phyloP scores from a whole-genome alignment of 495 filamentous ascomycete genomes.

The Penicillium ochrochloron region DNA sequence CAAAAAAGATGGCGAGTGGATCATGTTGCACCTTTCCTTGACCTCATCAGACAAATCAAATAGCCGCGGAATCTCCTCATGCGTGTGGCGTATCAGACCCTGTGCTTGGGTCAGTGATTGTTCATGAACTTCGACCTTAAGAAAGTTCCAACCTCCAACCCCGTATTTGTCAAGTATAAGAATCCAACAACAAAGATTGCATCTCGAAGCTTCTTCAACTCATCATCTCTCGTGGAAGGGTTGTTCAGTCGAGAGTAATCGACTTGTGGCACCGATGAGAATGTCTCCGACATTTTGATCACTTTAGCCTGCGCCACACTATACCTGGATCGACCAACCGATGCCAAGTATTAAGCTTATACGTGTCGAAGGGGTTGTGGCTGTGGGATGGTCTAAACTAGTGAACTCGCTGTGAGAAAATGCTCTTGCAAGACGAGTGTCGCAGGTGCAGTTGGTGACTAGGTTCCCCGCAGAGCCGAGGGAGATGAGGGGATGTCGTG shows the following conservation, averaged over 20 bases:
- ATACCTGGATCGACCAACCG: neutral
- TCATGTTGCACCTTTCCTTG: conserved; percentile 86
- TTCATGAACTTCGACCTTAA: neutral
- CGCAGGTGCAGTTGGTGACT: neutral
- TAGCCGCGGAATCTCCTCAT: conserved; percentile 71
- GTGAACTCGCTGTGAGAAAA: neutral
- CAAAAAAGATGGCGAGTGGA: conserved; percentile 67
- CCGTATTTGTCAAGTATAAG: conserved; percentile 86
- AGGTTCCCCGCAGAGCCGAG: conserved; percentile 1
- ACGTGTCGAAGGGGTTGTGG: neutral
- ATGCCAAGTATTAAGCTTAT: conserved; percentile 2
- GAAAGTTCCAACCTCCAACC: conserved; percentile 60
- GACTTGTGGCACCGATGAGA: conserved; percentile 76
- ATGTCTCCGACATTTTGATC: conserved; percentile 44
- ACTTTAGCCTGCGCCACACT: neutral
- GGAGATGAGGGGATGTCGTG: neutral
- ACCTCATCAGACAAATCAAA: conserved; percentile 79
- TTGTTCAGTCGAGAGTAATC: conserved; percentile 70
- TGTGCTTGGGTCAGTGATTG: conserved; percentile 38
- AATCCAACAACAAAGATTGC: conserved; percentile 92
- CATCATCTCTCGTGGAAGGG: conserved; percentile 69
- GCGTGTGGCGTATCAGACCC: conserved; percentile 67
- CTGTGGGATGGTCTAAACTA: neutral
- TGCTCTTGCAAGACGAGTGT: neutral
- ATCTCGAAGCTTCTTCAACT: conserved; percentile 71